Evolutionary conservation across 1,284 basidiomycete genomes (phyloP), one percentile per base, ranked within the genome.

Genomic region (Afroboletus lepidellus): DNA sequence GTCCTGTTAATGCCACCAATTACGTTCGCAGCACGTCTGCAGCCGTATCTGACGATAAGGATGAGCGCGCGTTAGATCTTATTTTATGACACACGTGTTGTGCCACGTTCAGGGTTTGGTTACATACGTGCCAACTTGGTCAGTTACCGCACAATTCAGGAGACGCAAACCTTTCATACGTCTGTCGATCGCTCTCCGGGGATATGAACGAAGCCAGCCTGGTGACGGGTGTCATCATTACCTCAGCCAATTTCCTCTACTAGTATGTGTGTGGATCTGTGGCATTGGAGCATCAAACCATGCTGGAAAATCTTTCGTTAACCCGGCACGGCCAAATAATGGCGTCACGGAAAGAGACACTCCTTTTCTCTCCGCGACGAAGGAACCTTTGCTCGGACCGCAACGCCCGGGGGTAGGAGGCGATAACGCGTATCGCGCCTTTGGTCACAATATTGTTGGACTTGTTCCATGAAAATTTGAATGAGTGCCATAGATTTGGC

Each of bases 391-490:
- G 45, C 32, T 34, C 27, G 29, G 25, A 29, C 30, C 30, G n/a
- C 7, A 20, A 25, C 24, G 24, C 34, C 34, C 16, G 29, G 9
- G n/a, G 23, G 3, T 25, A 27, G 34, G 51, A 41, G 70, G 67
- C 16, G 70, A 74, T 64, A 63, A 55, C 39, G 65, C 67, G 45
- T 64, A 72, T 65, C 66, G 59, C 27, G 51, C 54, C 18, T 30
- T 46, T 23, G n/a, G 24, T 36, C 37, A 15, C 25, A 18, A 24
- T 29, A 41, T 29, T 25, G 34, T 51, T 3, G 38, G 47, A 49
- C 32, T 12, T 12, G 27, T 41, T 51, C 45, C 45, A 57, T 54
- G 27, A 58, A 63, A 66, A 48, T 11, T 23, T 45, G 39, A 6
- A 23, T 30, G 44, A 18, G 41, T 13, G 20, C 30, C 37, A 54